Percentiles rank a stretch among this genome's conserved stretches.
Evolutionary conservation across 805 yeast genomes (phyloP).

Genomic region (Crinitomyces ghanaensis): DNA sequence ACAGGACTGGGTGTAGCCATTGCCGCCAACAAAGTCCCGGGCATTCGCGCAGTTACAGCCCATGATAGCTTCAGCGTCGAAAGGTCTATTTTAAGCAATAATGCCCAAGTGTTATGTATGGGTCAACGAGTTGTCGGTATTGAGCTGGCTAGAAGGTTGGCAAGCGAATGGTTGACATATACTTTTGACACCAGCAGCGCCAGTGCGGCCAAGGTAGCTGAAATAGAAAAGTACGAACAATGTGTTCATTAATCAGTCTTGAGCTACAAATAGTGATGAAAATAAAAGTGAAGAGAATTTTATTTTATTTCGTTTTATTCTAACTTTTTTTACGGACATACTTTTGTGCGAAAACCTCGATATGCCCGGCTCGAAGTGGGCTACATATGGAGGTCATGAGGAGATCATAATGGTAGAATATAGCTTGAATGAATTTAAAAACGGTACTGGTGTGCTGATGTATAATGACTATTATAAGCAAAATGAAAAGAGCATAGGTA

Average conservation of each 20-base stretch:
- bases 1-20: slow-evolving; percentile 41
- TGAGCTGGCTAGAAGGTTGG: slow-evolving; percentile 34
- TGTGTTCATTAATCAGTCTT: too few species aligned
- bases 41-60: slow-evolving; percentile 39
- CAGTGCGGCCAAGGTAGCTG: slow-evolving; percentile 33
- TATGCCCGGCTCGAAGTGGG: too few species aligned
- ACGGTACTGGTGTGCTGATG: too few species aligned
- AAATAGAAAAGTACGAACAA: slow-evolving; percentile 25
- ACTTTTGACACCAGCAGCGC: slow-evolving; percentile 31
- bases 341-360: too few species aligned
- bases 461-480: too few species aligned
- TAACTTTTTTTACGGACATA: too few species aligned
- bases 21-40: slow-evolving; percentile 36
- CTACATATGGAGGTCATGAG: too few species aligned
- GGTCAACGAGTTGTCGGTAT: slow-evolving; percentile 37
- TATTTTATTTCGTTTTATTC: not conserved
- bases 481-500: too few species aligned
- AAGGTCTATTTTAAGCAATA: slow-evolving; percentile 33
- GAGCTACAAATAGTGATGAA: not conserved
- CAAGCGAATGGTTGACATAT: slow-evolving; percentile 35
- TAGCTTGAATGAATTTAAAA: too few species aligned
- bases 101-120: slow-evolving; percentile 37
- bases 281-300: not conserved
- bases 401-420: too few species aligned
- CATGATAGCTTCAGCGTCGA: slow-evolving; percentile 39